phyloP scores from a whole-genome alignment of 2,329 filamentous ascomycete species.

The Colletotrichum phormii region DNA sequence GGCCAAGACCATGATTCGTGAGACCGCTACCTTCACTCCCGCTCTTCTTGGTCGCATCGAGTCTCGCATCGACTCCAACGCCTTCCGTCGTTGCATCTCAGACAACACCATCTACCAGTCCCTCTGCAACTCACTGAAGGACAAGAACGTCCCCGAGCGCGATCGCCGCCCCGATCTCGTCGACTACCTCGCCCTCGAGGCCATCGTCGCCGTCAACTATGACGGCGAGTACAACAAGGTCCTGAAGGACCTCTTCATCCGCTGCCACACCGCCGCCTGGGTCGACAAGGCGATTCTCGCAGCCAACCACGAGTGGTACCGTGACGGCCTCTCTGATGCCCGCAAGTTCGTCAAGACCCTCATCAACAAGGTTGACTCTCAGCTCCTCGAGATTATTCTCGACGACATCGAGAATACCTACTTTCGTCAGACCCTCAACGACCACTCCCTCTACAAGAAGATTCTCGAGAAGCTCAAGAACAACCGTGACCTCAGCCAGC shows the following conservation, averaged over 20 bases:
- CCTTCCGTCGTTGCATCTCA: conserved; percentile 35
- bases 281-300: conserved; percentile 22
- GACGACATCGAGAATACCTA: conserved; percentile 32
- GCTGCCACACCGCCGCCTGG: conserved; percentile 27
- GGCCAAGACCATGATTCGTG: conserved; percentile 20
- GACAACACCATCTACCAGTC: conserved; percentile 35
- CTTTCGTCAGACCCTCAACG: conserved; percentile 17
- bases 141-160: conserved; percentile 28
- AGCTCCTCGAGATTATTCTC: conserved; percentile 36
- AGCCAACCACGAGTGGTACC: conserved; percentile 34
- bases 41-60: conserved; percentile 19
- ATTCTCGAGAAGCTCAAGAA: conserved; percentile 18
- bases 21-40: conserved; percentile 22
- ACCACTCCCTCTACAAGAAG: conserved; percentile 14
- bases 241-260: conserved; percentile 27
- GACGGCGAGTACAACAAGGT: conserved; percentile 33
- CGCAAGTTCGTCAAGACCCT: conserved; percentile 13
- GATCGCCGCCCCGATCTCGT: conserved; percentile 34
- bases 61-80: conserved; percentile 27
- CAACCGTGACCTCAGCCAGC: conserved; percentile 12
- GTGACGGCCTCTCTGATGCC: conserved; percentile 13
- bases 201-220: conserved; percentile 34
- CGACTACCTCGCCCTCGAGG: conserved; percentile 35
- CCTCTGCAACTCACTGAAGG: conserved; percentile 33
- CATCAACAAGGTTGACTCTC: conserved; percentile 9